Evolutionary conservation across 345 rosid genomes (phyloP).

Genomic region (Moringa oleifera): DNA sequence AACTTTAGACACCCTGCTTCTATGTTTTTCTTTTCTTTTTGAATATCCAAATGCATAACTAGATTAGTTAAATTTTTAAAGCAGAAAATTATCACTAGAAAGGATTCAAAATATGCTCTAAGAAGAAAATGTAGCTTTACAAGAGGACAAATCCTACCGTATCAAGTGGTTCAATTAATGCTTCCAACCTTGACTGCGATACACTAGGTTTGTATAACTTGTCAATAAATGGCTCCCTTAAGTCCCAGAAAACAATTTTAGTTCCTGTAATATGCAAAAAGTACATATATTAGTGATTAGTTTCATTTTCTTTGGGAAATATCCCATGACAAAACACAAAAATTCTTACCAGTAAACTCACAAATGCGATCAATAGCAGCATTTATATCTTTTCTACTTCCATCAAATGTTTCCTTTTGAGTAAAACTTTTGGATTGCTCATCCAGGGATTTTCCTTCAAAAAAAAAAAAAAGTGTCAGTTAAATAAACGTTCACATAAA

Average conservation of each 20-base stretch:
- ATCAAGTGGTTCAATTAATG: constrained; percentile 77
- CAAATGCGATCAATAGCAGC: constrained; percentile 84
- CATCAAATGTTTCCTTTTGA: constrained; percentile 78
- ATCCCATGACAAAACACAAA: constrained; percentile 1
- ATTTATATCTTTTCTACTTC: constrained; percentile 83
- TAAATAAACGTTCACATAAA: too few species aligned
- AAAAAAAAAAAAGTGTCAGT: constrained; percentile 8
- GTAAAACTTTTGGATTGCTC: constrained; percentile 62
- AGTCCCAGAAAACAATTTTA: constrained; percentile 85
- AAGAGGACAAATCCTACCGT: constrained; percentile 36
- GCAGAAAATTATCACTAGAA: not conserved
- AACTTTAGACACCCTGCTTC: too few species aligned
- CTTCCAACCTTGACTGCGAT: constrained; percentile 74
- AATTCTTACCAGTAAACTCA: constrained; percentile 69
- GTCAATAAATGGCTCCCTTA: constrained; percentile 81
- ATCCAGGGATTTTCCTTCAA: constrained; percentile 48
- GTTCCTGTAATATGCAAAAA: constrained; percentile 56
- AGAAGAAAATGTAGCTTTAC: not conserved
- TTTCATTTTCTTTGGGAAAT: constrained; percentile 6
- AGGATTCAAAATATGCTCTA: not conserved
- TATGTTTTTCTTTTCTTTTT: too few species aligned
- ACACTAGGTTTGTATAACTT: constrained; percentile 75
- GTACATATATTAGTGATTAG: constrained; percentile 14
- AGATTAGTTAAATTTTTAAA: too few species aligned
- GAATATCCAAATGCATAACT: not conserved